phyloP scores from a whole-genome alignment of 2,329 filamentous ascomycete species.

The Plenodomus tracheiphilus region DNA sequence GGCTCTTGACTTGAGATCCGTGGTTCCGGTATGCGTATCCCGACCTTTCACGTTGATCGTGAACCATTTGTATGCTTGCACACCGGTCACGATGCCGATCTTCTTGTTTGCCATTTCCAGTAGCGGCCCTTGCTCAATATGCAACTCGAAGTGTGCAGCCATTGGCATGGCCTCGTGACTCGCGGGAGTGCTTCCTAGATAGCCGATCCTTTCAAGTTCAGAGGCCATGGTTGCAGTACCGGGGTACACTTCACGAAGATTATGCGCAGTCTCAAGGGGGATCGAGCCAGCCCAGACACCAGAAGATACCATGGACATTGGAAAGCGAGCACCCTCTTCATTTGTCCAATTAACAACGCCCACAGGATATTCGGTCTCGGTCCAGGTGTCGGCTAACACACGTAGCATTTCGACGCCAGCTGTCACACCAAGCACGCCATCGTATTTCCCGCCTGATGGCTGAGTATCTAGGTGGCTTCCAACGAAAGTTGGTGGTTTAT shows the following conservation, averaged over 20 bases:
- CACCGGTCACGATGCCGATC: slow-evolving; percentile 71
- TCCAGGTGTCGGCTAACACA: slow-evolving; percentile 66
- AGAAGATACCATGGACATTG: slow-evolving; percentile 72
- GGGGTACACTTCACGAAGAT: slow-evolving; percentile 64
- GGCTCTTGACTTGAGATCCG: slow-evolving; percentile 65
- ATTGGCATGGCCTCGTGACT: slow-evolving; percentile 65
- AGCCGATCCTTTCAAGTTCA: slow-evolving; percentile 73
- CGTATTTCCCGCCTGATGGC: slow-evolving; percentile 68
- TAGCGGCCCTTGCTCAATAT: slow-evolving; percentile 82
- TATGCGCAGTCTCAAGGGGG: slow-evolving; percentile 62
- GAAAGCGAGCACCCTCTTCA: slow-evolving; percentile 81
- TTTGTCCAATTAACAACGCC: slow-evolving; percentile 82
- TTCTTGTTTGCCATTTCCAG: slow-evolving; percentile 66
- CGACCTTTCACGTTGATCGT: slow-evolving; percentile 67
- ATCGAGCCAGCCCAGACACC: slow-evolving; percentile 77
- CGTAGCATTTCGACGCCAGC: slow-evolving; percentile 74
- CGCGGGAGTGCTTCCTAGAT: slow-evolving; percentile 62
- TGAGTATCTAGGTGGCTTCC: slow-evolving; percentile 67
- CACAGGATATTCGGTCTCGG: slow-evolving; percentile 71
- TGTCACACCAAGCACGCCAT: slow-evolving; percentile 75
- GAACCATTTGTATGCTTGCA: slow-evolving; percentile 77
- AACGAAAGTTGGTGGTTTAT: slow-evolving; percentile 65
- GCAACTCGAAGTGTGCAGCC: slow-evolving; percentile 79
- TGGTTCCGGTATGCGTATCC: slow-evolving; percentile 76
- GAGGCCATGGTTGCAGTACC: slow-evolving; percentile 65